Percentiles rank a stretch among this genome's conserved stretches.
These are phyloP conservation scores for Conticribra weissflogii DNA, from an alignment of 108 stramenopile genomes.

Conservation along the genomic window DNA sequence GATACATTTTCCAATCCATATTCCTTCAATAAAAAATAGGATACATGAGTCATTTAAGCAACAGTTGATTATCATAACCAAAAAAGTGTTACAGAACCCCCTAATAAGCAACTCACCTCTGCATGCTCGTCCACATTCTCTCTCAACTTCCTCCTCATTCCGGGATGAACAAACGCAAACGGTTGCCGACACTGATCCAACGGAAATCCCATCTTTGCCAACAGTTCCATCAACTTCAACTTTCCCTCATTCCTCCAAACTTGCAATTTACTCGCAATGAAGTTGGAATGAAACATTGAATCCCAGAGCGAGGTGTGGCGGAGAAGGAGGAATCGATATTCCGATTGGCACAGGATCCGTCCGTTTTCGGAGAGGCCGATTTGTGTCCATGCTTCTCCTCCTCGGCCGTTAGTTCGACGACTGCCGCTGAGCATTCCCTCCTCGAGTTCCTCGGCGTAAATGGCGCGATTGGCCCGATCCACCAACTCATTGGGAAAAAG, in stretches of 20 bases:
- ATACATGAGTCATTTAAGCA: no score
- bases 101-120: constrained; percentile 57
- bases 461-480: constrained; percentile 61
- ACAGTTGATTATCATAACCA: no score
- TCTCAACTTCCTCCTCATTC: constrained; percentile 65
- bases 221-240: constrained; percentile 69
- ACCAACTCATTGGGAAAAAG: constrained; percentile 73
- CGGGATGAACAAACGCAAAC: constrained; percentile 79
- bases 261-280: constrained; percentile 70
- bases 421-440: constrained; percentile 2
- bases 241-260: constrained; percentile 67
- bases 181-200: constrained; percentile 81
- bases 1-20: constrained; percentile 80
- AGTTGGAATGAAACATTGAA: constrained; percentile 77
- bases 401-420: constrained; percentile 2
- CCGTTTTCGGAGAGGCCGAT: constrained; percentile 79
- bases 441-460: constrained; percentile 78
- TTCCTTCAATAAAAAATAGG: constrained; percentile 58
- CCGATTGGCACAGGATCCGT: constrained; percentile 70
- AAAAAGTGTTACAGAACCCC: no score
- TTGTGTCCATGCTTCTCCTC: constrained; percentile 51
- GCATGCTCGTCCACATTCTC: constrained; percentile 61
- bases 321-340: constrained; percentile 80
- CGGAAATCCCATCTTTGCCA: constrained; percentile 91
- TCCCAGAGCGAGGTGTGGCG: constrained; percentile 81